Percentiles rank a stretch among this genome's conserved stretches.
phyloP scores from a whole-genome alignment of 148 eudicot genomes.

The Chenopodium suecicum region DNA sequence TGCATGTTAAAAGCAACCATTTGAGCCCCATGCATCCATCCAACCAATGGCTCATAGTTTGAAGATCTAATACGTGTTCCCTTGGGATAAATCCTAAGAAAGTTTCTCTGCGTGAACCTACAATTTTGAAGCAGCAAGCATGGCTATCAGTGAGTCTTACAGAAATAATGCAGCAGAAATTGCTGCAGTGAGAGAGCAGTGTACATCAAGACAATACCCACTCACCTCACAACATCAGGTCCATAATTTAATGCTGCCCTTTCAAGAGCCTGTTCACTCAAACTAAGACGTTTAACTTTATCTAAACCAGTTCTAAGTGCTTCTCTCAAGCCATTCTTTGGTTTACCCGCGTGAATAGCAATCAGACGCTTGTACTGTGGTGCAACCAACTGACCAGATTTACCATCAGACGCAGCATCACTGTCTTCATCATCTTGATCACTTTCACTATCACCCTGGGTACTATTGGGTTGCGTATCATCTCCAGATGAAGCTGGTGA shows the following conservation, averaged over 20 bases:
- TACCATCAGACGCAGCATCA: constrained; percentile 30
- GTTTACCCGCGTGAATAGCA: constrained; percentile 76
- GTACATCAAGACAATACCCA: background rate
- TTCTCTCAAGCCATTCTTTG: constrained; percentile 55
- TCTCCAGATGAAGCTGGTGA: constrained; percentile 51
- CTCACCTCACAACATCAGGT: constrained; percentile 71
- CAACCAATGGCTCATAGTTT: constrained; percentile 57
- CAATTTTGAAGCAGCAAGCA: background rate
- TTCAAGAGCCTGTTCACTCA: constrained; percentile 74
- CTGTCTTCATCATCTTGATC: constrained; percentile 45
- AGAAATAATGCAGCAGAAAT: background rate
- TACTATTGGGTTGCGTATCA: constrained; percentile 33
- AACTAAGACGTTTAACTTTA: constrained; percentile 62
- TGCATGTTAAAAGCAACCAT: constrained; percentile 90
- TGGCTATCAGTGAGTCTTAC: background rate
- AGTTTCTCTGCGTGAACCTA: constrained; percentile 60
- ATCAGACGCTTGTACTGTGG: constrained; percentile 66
- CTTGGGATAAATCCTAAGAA: constrained; percentile 71
- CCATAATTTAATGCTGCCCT: constrained; percentile 56
- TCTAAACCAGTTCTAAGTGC: constrained; percentile 40
- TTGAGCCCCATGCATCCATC: constrained; percentile 81
- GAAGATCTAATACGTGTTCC: constrained; percentile 75
- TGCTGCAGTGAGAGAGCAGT: constrained; percentile 1
- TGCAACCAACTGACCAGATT: constrained; percentile 31
- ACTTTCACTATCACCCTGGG: constrained; percentile 41